These are phyloP conservation scores for Bipolaris oryzae DNA, from an alignment of 2,329 filamentous ascomycete genomes.

Conservation along the genomic window DNA sequence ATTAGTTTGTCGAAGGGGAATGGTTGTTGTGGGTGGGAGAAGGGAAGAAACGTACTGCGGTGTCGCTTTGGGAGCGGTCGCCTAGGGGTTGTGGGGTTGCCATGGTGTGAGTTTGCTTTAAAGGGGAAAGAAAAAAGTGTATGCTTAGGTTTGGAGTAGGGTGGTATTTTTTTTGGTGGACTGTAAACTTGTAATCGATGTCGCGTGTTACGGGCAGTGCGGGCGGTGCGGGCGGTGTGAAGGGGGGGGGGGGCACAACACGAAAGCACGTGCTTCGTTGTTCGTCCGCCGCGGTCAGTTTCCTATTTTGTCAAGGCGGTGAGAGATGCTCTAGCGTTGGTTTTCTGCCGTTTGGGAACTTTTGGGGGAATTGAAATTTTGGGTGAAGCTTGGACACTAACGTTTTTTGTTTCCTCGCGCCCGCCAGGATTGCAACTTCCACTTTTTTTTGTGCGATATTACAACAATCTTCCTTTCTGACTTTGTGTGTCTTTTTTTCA, in stretches of 20 bases:
- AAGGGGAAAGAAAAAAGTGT: not conserved
- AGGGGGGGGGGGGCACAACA: conserved; percentile 9
- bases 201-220: too few species aligned
- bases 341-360: conserved; percentile 42
- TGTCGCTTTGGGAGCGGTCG: conserved; percentile 33
- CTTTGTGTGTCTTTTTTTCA: not conserved
- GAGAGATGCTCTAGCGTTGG: conserved; percentile 27
- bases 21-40: too few species aligned
- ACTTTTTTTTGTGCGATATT: not conserved
- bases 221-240: conserved; percentile 12
- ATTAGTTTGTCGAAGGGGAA: conserved; percentile 1
- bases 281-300: conserved; percentile 29
- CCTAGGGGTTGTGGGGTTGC: conserved; percentile 25
- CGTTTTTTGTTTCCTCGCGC: not conserved
- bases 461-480: not conserved
- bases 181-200: too few species aligned
- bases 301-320: conserved; percentile 36
- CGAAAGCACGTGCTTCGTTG: conserved; percentile 25
- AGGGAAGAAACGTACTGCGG: conserved; percentile 18
- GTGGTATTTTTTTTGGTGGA: too few species aligned
- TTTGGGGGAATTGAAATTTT: conserved; percentile 22
- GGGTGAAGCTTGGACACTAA: conserved; percentile 23
- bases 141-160: too few species aligned
- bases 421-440: not conserved
- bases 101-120: conserved; percentile 18